Percentiles rank a stretch among this genome's conserved stretches.
phyloP scores from a whole-genome alignment of 495 filamentous ascomycete genomes.

The Alectoria sarmentosa region DNA sequence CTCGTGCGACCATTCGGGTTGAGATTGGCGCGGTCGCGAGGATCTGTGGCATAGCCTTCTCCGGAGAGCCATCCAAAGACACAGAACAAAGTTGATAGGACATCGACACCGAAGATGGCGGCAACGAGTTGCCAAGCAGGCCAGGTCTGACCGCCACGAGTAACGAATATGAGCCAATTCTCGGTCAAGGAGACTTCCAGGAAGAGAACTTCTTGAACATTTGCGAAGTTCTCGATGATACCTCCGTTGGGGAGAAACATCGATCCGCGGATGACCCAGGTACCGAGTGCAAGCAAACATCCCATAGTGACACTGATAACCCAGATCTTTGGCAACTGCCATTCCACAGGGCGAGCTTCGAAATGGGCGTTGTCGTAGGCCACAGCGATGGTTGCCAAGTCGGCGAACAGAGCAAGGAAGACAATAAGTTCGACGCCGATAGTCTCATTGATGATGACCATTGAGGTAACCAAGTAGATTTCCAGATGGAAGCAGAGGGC shows the following conservation, averaged over 20 bases:
- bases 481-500: constrained; percentile 69
- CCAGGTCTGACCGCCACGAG: constrained; percentile 62
- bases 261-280: constrained; percentile 63
- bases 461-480: constrained; percentile 70
- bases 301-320: constrained; percentile 64
- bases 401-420: constrained; percentile 71
- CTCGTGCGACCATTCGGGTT: constrained; percentile 55
- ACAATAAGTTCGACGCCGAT: constrained; percentile 60
- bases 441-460: constrained; percentile 71
- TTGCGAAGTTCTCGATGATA: constrained; percentile 67
- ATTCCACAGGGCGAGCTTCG: constrained; percentile 64
- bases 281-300: constrained; percentile 55
- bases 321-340: constrained; percentile 75
- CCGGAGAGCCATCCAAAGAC: constrained; percentile 64
- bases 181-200: constrained; percentile 66
- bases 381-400: constrained; percentile 69
- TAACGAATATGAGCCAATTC: constrained; percentile 78
- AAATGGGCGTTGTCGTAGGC: constrained; percentile 74
- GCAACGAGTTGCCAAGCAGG: constrained; percentile 66
- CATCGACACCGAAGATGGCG: constrained; percentile 66
- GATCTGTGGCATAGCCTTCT: constrained; percentile 31
- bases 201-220: constrained; percentile 66
- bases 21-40: constrained; percentile 38
- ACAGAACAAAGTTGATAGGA: constrained; percentile 63
- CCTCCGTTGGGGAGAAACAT: constrained; percentile 61